A percentile compares a stretch with the other conserved stretches of the same genome.
Evolutionary conservation across 2,329 filamentous ascomycete species (phyloP).

Genomic region (Colletotrichum brevisporum): DNA sequence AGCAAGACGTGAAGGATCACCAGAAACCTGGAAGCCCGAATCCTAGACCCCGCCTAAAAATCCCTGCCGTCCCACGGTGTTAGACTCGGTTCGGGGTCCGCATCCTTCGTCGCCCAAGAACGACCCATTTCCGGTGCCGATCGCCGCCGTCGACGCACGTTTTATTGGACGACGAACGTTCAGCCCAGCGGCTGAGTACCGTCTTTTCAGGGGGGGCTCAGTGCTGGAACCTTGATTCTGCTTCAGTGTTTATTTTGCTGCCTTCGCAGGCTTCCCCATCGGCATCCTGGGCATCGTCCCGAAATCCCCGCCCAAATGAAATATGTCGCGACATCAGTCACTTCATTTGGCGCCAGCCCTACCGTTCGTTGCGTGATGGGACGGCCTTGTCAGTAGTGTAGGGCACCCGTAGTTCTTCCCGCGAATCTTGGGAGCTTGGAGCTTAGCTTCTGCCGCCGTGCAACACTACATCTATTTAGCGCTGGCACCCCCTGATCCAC

Average conservation of each 20-base stretch:
- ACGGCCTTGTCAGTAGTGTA: neutral
- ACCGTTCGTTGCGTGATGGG: slow-evolving; percentile 6
- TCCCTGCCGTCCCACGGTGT: neutral
- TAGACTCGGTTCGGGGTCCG: slow-evolving; percentile 2
- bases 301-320: neutral
- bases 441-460: neutral
- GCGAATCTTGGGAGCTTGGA: neutral
- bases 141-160: slow-evolving; percentile 2
- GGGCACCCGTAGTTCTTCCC: too few species aligned
- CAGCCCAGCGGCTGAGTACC: slow-evolving; percentile 21
- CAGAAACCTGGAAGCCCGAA: neutral
- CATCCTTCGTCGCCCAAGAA: slow-evolving; percentile 26
- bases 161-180: slow-evolving; percentile 13
- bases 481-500: slow-evolving; percentile 17
- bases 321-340: neutral
- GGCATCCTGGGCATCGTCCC: neutral
- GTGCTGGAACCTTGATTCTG: neutral
- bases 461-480: slow-evolving; percentile 10
- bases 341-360: slow-evolving; percentile 18
- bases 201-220: slow-evolving; percentile 12
- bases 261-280: too few species aligned
- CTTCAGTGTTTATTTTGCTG: neutral
- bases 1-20: too few species aligned
- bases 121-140: slow-evolving; percentile 6
- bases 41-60: slow-evolving; percentile 9